These are phyloP conservation scores for Serendipita sp. DNA, from an alignment of 768 basidiomycete species.

Conservation along the genomic window DNA sequence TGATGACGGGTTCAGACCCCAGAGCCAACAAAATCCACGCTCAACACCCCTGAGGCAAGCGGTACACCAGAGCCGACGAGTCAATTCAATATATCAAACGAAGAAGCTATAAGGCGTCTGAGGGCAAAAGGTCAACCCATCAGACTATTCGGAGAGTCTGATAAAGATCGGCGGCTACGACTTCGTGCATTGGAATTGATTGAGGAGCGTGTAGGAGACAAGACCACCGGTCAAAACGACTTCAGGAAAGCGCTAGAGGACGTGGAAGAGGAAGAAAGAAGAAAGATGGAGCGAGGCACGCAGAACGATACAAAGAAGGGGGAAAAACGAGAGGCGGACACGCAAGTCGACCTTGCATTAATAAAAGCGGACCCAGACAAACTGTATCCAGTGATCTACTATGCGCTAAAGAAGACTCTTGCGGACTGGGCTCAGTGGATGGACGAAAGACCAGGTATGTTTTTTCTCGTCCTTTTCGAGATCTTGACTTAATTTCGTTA, in stretches of 20 bases:
- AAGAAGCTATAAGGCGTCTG: constrained; percentile 79
- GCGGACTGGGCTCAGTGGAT: constrained; percentile 96
- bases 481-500: constrained; percentile 2
- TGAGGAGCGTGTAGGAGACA: constrained; percentile 72
- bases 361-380: constrained; percentile 88
- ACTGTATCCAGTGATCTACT: constrained; percentile 92
- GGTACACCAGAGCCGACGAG: constrained; percentile 24
- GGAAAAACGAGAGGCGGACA: constrained; percentile 45
- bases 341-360: constrained; percentile 60
- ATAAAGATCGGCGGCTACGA: constrained; percentile 81
- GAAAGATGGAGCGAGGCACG: constrained; percentile 34
- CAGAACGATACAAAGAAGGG: constrained; percentile 25
- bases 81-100: constrained; percentile 79
- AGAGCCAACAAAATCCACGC: background rate
- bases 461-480: background rate
- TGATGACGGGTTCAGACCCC: background rate
- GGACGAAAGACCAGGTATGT: constrained; percentile 78
- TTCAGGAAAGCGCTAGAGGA: constrained; percentile 83
- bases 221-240: constrained; percentile 57
- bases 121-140: constrained; percentile 88
- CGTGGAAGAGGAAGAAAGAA: constrained; percentile 61
- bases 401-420: constrained; percentile 77
- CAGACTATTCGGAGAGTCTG: constrained; percentile 83
- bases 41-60: background rate
- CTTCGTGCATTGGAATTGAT: constrained; percentile 88